phyloP scores from a whole-genome alignment of 2,329 filamentous ascomycete species.

The Conoideocrella luteorostrata region DNA sequence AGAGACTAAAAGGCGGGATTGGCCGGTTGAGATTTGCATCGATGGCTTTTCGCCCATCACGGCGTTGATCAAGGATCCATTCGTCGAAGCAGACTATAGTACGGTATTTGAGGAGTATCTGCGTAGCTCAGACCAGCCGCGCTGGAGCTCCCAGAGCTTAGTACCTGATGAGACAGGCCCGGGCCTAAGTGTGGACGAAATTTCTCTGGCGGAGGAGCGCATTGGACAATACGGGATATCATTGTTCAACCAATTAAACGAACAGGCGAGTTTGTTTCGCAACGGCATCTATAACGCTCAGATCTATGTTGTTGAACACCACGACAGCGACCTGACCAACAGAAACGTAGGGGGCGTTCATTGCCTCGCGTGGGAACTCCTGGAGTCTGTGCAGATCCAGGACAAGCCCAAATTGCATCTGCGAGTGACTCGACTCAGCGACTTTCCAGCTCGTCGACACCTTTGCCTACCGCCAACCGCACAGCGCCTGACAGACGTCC shows the following conservation, averaged over 20 bases:
- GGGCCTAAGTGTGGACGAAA: constrained; percentile 6
- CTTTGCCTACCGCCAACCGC: constrained; percentile 5
- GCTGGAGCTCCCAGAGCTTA: constrained; percentile 14
- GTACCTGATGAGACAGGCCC: constrained; percentile 8
- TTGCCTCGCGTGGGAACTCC: constrained; percentile 23
- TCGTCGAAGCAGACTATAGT: constrained; percentile 18
- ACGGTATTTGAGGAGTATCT: constrained; percentile 20
- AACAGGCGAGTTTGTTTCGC: constrained; percentile 10
- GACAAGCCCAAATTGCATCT: constrained; percentile 15
- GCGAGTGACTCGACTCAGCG: constrained; percentile 19
- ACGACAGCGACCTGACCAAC: constrained; percentile 11
- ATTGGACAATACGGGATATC: constrained; percentile 16
- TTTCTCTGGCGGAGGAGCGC: constrained; percentile 12
- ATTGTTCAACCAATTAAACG: constrained; percentile 16
- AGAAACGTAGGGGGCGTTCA: constrained; percentile 14
- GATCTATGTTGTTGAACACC: constrained; percentile 19
- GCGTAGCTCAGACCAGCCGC: constrained; percentile 16
- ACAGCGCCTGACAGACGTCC: constrained; percentile 14
- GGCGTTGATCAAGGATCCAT: constrained; percentile 17
- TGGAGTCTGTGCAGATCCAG: constrained; percentile 15
- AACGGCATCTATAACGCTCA: constrained; percentile 13
- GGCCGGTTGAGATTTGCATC: constrained; percentile 17
- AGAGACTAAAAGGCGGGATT: constrained; percentile 13
- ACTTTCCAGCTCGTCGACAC: constrained; percentile 13
- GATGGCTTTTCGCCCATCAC: constrained; percentile 11